Base-by-base conservation (phyloP, 2,329 filamentous ascomycete species). In the Fusarium compactum region DNA sequence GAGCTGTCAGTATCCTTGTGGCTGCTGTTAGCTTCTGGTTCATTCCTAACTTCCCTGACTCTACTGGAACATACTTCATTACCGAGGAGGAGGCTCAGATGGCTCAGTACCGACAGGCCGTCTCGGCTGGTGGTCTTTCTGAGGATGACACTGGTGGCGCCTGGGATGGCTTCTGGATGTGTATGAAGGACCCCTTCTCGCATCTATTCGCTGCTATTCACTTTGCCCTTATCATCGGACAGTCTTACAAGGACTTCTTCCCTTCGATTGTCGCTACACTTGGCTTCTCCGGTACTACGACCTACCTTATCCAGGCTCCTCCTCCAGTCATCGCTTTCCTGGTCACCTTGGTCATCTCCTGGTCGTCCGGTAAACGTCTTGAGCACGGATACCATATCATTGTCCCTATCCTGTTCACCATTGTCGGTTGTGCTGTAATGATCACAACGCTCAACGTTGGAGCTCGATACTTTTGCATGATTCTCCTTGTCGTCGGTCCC, bases 201-300 rank as follows among this genome's bases (percentile, higher is more conserved):
- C 81, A 79, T 71, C 65, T 78, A 18, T 82, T 82, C 54, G 78
- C 77, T 0, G 59, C 70, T 2, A 80, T 82, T 44, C 81, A 83
- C 51, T 82, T 82, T 10, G 78, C 77, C 18, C 81, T 85, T 27
- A 82, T 85, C n/a, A 78, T 84, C 2, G 82, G 79, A 1, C 74
- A 73, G 62, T 79, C 81, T 0, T 81, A 81, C 72, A 82, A 82
- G 58, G 81, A 81, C 55, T 84, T 83, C 74, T 81, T 82, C 56
- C 82, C 82, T 7, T 83, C 82, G 72, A 79, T 79, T 10, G 59
- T 79, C 0, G 57, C 67, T 1, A 79, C 77, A 0, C 74, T 79
- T 9, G 76, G 72, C 14, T 78, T 78, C 56, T 50, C 54, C 0
- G 55, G 75, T 7, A 75, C 68, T 4, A 72, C 63, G 4, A 83